Evolutionary conservation across 495 filamentous ascomycete species (phyloP), one percentile per base, ranked within the genome.

Genomic region (Jackrogersella minutella): DNA sequence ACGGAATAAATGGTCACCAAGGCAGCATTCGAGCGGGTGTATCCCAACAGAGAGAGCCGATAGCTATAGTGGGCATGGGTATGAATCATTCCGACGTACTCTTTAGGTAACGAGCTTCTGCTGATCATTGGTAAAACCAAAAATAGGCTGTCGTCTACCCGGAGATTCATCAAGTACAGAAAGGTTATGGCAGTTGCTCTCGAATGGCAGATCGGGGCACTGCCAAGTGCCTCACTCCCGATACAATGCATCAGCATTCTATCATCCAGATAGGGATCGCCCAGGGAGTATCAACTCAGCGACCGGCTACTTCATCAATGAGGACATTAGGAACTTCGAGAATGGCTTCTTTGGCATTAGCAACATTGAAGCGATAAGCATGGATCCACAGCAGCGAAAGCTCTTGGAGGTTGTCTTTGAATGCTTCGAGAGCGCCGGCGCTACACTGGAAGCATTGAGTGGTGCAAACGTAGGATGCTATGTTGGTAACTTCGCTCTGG

Each of bases 331-430:
- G 0, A 47, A 69, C 0, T 86, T 86, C 52, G 83, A 86, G 52
- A 72, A 80, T 8, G 65, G 69, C 10, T 84, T 86, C 69, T 86
- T 86, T 67, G 72, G 73, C 5, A 85, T 85, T 31, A 79, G 75
- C 6, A 75, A 78, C 5, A 71, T 75, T 7, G 82, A 86, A 69
- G 84, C 84, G 10, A 53, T 59, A 53, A 59, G 62, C 5, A 76
- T 14, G 62, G 81, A 16, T 60, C 82, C 62, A 9, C 62, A 66
- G 31, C 62, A 66, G 24, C 54, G 55, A 21, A 40, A 40, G 14
- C 37, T 40, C 1, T n/a, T 40, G 5, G 37, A 40, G n/a, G 37
- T 40, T 10, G 14, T 17, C 2, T 40, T 40, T 7, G 37, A 40
- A 7, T 40, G 37, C 14, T 43, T 43, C 16, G 39, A 43, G 16